Evolutionary conservation across 176 grass and related monocot species (phyloP), one percentile per base, ranked within the genome.

Genomic region (Paspalum notatum): DNA sequence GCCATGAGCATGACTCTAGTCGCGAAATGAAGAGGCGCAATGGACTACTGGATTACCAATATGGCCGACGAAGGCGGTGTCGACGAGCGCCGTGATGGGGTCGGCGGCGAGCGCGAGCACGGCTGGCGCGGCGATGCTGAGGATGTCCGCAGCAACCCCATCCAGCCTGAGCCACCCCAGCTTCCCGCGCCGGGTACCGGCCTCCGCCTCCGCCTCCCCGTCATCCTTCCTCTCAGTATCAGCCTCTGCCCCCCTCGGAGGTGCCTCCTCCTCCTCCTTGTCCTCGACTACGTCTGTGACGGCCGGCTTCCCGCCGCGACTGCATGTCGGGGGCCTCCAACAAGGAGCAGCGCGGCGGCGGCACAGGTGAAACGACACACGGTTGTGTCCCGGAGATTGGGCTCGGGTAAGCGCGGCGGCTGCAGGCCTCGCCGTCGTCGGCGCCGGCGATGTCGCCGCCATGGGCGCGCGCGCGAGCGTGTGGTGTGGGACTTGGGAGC

Each of bases 1-100:
- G n/a, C n/a, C 22, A 70, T 17, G 15, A 38, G 11, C 58, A 61
- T 14, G 6, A 39, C 17, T 52, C 15, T 20, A 37, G 8, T 5
- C 3, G 16, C 38, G 14, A 26, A 37, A 52, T 6, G 24, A 37
- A 52, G 15, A 32, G 32, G 27, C 3, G 47, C 25, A 18, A 22
- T 68, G 42, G 40, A 40, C 44, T 67, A 14, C 3, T 24, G n/a
- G 21, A 27, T 61, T 88, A 94, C 91, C 91, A 12, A 94, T 20
- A 81, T 94, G 88, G 0, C 91, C 88, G 11, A 94, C 91, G 75
- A 88, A 90, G 52, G 91, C 88, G 52, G 91, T 94, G 84, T 94
- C 91, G 63, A 94, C 83, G 57, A 94, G 82, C 58, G 85, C 87
- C 17, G 85, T 59, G 25, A 94, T 78, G 38, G 88, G 88, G 74